Evolutionary conservation across 768 basidiomycete species (phyloP).

Genomic region (Suillus luteus): DNA sequence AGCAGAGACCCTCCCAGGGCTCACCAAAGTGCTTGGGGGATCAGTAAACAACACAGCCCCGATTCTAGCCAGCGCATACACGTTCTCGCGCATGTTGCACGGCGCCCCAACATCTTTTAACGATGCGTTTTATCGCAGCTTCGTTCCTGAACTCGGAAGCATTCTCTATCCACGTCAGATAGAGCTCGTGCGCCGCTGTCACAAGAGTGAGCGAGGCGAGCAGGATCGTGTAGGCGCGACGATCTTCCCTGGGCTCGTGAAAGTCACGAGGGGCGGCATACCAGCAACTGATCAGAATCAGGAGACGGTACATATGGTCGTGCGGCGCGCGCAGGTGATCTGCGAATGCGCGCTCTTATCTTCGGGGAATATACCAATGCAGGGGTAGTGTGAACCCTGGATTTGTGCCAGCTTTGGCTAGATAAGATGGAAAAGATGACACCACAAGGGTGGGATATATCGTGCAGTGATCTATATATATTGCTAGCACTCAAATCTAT

Average conservation of each 20-base stretch:
- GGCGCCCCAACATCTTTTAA: constrained; percentile 52
- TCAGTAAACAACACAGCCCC: constrained; percentile 46
- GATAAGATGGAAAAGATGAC: constrained; percentile 14
- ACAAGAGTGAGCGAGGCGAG: constrained; percentile 74
- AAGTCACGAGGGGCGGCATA: constrained; percentile 54
- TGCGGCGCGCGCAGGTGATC: constrained; percentile 82
- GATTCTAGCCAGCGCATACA: constrained; percentile 73
- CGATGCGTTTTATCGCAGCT: constrained; percentile 84
- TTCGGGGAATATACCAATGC: constrained; percentile 10
- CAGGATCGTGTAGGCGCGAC: constrained; percentile 78
- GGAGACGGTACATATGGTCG: constrained; percentile 68
- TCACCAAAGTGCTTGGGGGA: constrained; percentile 53
- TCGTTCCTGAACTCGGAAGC: constrained; percentile 81
- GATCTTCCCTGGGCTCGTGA: constrained; percentile 86
- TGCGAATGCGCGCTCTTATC: constrained; percentile 75
- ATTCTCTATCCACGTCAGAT: constrained; percentile 76
- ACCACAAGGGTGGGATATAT: constrained; percentile 21
- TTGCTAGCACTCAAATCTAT: constrained; percentile 38
- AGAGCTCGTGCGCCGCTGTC: constrained; percentile 81
- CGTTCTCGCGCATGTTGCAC: constrained; percentile 87
- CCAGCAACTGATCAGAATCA: constrained; percentile 38
- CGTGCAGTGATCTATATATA: constrained; percentile 21
- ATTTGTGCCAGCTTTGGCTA: not conserved
- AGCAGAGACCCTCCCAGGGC: constrained; percentile 67
- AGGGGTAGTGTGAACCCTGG: not conserved